Percentiles rank a stretch among this genome's conserved stretches.
Evolutionary conservation across 805 yeast genomes (phyloP).

Genomic region (Brettanomyces custersianus): DNA sequence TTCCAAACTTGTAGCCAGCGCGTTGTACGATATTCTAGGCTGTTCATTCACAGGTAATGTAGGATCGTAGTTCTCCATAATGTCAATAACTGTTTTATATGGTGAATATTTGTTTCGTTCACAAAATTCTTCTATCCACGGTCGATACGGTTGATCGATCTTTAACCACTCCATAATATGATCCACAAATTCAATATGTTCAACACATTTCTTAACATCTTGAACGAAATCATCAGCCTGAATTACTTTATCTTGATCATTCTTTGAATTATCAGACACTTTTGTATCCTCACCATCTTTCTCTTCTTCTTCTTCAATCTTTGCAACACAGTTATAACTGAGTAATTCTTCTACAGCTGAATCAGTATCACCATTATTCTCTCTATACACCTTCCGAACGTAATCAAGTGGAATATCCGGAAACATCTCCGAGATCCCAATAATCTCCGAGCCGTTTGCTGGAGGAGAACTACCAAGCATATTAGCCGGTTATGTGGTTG

Average conservation of each 20-base stretch:
- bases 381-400: slow-evolving; percentile 24
- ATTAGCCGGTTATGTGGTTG: no score
- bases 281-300: background rate
- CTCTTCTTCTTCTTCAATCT: background rate
- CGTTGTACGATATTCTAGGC: background rate
- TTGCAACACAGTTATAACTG: slow-evolving; percentile 12
- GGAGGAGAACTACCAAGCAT: background rate
- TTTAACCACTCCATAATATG: slow-evolving; percentile 9
- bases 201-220: slow-evolving; percentile 1
- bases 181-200: slow-evolving; percentile 4
- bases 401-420: slow-evolving; percentile 29
- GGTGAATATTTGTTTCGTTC: slow-evolving; percentile 7
- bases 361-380: slow-evolving; percentile 24
- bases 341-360: slow-evolving; percentile 23
- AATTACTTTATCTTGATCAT: background rate
- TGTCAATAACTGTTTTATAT: slow-evolving; percentile 11
- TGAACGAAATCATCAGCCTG: background rate
- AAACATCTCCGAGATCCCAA: slow-evolving; percentile 30
- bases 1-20: background rate
- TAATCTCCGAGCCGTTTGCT: no score
- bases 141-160: slow-evolving; percentile 4
- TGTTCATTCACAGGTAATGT: background rate
- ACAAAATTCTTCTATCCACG: slow-evolving; percentile 8
- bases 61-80: slow-evolving; percentile 6
- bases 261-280: slow-evolving; percentile 4